Base-by-base conservation (phyloP, 257 asterid genomes). In the Nyctanthes arbortristis region DNA sequence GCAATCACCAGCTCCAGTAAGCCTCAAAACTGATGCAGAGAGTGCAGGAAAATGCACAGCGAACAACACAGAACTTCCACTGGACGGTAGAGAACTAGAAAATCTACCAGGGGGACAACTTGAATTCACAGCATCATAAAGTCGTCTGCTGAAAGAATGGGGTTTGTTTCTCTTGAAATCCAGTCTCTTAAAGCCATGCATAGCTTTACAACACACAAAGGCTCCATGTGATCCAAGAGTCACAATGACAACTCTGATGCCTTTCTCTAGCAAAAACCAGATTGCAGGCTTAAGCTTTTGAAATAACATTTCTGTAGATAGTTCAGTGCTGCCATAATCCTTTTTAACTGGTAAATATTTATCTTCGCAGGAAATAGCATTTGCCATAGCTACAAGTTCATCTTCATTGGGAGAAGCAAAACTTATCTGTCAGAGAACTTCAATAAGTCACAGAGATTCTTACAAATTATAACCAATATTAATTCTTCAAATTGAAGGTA, bases 301-400 rank as follows among this genome's bases (percentile, higher is more conserved):
- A 70, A 91, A 93, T 67, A 93, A 69, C 30, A 80, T 73, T 55
- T 78, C 84, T 1, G 49, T 70, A 22, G 95, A 77, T 40, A 56
- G 55, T 36, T 74, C 76, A 22, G 29, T 24, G 47, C 34, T 64
- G 18, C 54, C 40, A 32, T 43, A 54, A 60, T 79, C 82, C 67
- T 72, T 81, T 79, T 66, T 71, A 28, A 85, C 61, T 49, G 86
- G 91, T 10, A 55, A 52, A 68, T 86, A 89, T 67, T 71, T 69
- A 55, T 85, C 84, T 49, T 52, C 63, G 1, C 74, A 45, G 31
- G 93, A 84, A 2, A 93, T 68, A 11, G 93, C 87, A 73, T 89
- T 91, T 82, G 96, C 99, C 99, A 93, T 93, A 61, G 96, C 90
- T 63, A 93, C 75, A 28, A 93, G 95, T 82, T 93, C 99, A 64